These are phyloP conservation scores for Corymbia citriodora DNA, from an alignment of 441 rosid species.

Conservation along the genomic window DNA sequence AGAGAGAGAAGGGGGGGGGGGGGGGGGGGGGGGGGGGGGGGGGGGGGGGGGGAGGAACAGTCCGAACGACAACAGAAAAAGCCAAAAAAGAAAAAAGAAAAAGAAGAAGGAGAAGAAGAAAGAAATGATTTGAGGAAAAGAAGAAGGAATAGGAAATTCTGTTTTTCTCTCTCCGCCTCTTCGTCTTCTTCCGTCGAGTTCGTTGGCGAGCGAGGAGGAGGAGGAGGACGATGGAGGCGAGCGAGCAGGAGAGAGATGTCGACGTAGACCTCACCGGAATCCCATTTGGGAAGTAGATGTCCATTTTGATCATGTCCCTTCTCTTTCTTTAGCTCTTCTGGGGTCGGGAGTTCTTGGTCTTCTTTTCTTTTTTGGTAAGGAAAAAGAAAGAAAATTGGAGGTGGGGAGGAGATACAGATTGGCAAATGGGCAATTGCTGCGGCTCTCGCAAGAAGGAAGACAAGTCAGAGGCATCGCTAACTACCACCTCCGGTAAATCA, in stretches of 20 bases:
- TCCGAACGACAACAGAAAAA: too few species aligned
- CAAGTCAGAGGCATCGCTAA: background rate
- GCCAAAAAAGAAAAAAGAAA: background rate
- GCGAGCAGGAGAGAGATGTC: background rate
- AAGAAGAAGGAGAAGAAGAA: background rate
- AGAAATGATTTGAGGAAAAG: background rate
- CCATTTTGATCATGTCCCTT: background rate
- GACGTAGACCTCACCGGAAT: background rate
- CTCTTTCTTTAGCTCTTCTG: background rate
- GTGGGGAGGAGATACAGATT: background rate
- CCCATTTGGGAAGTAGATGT: background rate
- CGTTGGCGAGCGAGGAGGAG: background rate
- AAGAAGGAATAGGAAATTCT: background rate
- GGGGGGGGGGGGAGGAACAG: too few species aligned
- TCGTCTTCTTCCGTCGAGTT: background rate
- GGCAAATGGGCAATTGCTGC: background rate
- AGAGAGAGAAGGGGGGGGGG: too few species aligned
- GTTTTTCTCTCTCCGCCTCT: background rate
- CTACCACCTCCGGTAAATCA: background rate
- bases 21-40: too few species aligned
- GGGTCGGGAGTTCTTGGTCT: background rate
- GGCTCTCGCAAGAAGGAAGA: background rate
- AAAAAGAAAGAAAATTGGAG: background rate
- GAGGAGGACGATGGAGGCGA: background rate
- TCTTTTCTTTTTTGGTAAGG: background rate